Evolutionary conservation across 1,139 yeast genomes (phyloP), one percentile per base, ranked within the genome.

Genomic region (Petasospora rhodanensis): DNA sequence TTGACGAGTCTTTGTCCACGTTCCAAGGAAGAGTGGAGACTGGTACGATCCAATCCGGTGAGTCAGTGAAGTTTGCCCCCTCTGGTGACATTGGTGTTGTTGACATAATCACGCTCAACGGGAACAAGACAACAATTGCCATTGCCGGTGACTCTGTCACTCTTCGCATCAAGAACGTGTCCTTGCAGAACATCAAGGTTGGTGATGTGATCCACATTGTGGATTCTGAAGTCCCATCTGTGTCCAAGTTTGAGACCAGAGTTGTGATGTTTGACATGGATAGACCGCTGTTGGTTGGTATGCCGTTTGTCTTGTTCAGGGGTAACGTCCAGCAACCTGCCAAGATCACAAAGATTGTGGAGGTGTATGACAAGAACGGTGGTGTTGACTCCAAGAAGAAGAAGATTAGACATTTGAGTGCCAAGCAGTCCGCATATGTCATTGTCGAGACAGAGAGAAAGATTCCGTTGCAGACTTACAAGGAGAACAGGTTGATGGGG

Each of bases 261-360:
- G 52, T 87, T 32, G 68, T 72, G 25, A 66, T 87, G 23, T 91
- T 89, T 56, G 79, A 83, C 40, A 61, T 84, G 60, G 66, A 69
- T 30, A 59, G 74, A 47, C 98, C 98, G 1, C 58, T 91, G 32
- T 63, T 91, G 26, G 77, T 80, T 6, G 97, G 98, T 5, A 73
- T 94, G 2, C 84, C 93, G 29, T 71, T 91, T 46, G 76, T 89
- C 26, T 58, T 87, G 34, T 89, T 89, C 60, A 72, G 94, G 46
- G 94, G 94, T 44, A 80, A 86, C 38, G 70, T 79, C 28, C 82
- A 82, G 38, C 75, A 76, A 24, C 87, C 94, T 4, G 91, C 89
- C 4, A 73, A 80, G 47, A 62, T 89, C 19, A 53, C 69, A 23
- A 73, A 73, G 45, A 70, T 89, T 29, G 47, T 77, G 6, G 67